Percentiles rank a stretch among this genome's conserved stretches.
These are phyloP conservation scores for Jatropha podagrica DNA, from an alignment of 441 rosid genomes.

Conservation along the genomic window DNA sequence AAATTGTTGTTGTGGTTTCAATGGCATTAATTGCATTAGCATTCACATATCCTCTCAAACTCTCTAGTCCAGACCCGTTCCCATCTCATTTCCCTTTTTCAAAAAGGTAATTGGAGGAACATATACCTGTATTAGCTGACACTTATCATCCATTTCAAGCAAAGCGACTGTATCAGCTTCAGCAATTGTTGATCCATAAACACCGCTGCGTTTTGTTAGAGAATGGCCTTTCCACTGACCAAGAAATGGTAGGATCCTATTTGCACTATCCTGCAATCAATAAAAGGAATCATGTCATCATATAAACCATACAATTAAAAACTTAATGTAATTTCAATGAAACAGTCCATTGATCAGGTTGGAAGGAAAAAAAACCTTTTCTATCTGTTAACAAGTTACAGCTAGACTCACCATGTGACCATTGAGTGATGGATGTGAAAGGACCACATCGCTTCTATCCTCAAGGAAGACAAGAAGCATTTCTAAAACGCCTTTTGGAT, in stretches of 20 bases:
- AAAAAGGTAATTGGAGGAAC: slow-evolving; percentile 12
- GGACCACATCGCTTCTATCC: slow-evolving; percentile 48
- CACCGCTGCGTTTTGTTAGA: slow-evolving; percentile 75
- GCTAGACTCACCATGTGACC: slow-evolving; percentile 34
- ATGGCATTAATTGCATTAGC: background rate
- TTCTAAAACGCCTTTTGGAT: slow-evolving; percentile 76
- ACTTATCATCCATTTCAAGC: slow-evolving; percentile 64
- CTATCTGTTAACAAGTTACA: background rate
- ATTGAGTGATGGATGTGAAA: slow-evolving; percentile 54
- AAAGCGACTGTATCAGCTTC: slow-evolving; percentile 57
- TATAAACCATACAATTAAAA: background rate
- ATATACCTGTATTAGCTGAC: slow-evolving; percentile 67
- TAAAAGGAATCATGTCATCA: slow-evolving; percentile 7
- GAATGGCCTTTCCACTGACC: slow-evolving; percentile 93
- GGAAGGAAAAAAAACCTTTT: background rate
- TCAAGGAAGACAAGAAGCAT: slow-evolving; percentile 85
- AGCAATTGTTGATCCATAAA: slow-evolving; percentile 82
- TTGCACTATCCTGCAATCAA: slow-evolving; percentile 43
- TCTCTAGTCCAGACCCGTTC: background rate
- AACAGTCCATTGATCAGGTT: background rate
- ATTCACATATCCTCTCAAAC: background rate
- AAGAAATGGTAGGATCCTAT: slow-evolving; percentile 62
- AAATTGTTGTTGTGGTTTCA: background rate
- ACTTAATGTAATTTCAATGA: background rate
- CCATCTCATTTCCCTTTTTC: background rate